Conservation (phyloP, 805 yeast genomes). For the Nakazawaea wickerhamii region DNA sequence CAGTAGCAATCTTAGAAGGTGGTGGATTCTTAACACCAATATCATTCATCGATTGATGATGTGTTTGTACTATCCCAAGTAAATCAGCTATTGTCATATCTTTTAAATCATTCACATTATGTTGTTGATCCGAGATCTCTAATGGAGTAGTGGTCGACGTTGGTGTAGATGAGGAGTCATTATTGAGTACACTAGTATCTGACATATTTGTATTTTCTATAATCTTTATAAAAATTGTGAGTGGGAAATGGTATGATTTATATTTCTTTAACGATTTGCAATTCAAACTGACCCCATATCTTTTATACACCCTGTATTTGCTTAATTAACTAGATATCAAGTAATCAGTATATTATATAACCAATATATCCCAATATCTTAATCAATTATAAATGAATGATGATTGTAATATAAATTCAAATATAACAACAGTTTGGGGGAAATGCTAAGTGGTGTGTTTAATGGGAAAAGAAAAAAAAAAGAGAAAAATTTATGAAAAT, state of each 20-base stretch:
- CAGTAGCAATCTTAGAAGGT: background rate
- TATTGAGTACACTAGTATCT: background rate
- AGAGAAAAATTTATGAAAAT: background rate
- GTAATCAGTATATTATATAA: too few relatives aligned
- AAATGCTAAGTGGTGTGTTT: too few relatives aligned
- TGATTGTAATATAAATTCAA: too few relatives aligned
- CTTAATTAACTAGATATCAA: too few relatives aligned
- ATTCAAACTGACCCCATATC: constrained; percentile 1
- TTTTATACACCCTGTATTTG: too few relatives aligned
- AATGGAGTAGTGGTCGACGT: background rate
- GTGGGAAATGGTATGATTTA: constrained; percentile 8
- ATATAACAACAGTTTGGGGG: too few relatives aligned
- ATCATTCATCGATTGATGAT: background rate
- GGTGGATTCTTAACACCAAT: background rate
- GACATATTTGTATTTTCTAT: background rate
- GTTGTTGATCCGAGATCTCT: background rate
- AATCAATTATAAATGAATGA: too few relatives aligned
- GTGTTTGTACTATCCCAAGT: constrained; percentile 1
- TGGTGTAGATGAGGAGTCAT: background rate
- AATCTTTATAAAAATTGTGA: too few relatives aligned
- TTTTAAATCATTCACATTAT: background rate
- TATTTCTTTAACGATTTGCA: background rate
- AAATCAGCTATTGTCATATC: constrained; percentile 9
- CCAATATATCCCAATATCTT: too few relatives aligned
- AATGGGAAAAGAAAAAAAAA: background rate